These are phyloP conservation scores for Wakefieldia striispora DNA, from an alignment of 768 basidiomycete genomes.

Conservation along the genomic window DNA sequence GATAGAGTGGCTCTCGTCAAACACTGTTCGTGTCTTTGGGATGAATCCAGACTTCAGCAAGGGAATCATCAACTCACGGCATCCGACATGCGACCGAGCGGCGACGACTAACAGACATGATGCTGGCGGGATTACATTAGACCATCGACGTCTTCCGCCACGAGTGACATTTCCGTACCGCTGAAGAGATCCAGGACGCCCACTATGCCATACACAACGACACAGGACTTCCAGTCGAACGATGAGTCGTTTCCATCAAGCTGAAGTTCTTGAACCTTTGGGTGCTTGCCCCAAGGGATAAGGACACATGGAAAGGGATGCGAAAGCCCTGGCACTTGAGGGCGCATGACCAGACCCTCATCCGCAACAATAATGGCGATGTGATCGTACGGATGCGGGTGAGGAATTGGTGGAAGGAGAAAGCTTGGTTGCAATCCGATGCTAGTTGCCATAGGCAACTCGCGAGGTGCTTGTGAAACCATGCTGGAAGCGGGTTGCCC, in stretches of 20 bases:
- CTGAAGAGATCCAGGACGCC: slow-evolving; percentile 72
- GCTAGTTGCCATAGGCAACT: slow-evolving; percentile 1
- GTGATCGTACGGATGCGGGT: slow-evolving; percentile 69
- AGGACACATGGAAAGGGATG: slow-evolving; percentile 40
- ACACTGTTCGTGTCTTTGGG: slow-evolving; percentile 43
- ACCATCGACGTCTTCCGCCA: background rate
- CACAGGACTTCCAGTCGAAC: slow-evolving; percentile 53
- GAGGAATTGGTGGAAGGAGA: slow-evolving; percentile 65
- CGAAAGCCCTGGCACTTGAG: slow-evolving; percentile 39
- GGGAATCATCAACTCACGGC: slow-evolving; percentile 45
- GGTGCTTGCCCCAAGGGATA: slow-evolving; percentile 59
- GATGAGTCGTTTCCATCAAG: slow-evolving; percentile 32
- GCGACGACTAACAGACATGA: slow-evolving; percentile 78
- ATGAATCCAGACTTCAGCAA: slow-evolving; percentile 7
- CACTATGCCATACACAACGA: slow-evolving; percentile 72
- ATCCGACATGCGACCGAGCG: slow-evolving; percentile 58
- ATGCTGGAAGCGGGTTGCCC: background rate
- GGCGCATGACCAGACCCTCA: slow-evolving; percentile 67
- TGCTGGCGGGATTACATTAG: slow-evolving; percentile 41
- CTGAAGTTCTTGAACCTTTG: slow-evolving; percentile 51
- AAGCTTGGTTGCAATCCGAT: slow-evolving; percentile 57
- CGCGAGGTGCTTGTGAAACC: background rate
- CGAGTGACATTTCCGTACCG: slow-evolving; percentile 39
- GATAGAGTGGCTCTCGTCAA: slow-evolving; percentile 59
- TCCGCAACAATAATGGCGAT: slow-evolving; percentile 59